A percentile compares a stretch with the other conserved stretches of the same genome.
Conservation (phyloP, 2,329 filamentous ascomycete species). For the Ceratocystis colombiana region DNA sequence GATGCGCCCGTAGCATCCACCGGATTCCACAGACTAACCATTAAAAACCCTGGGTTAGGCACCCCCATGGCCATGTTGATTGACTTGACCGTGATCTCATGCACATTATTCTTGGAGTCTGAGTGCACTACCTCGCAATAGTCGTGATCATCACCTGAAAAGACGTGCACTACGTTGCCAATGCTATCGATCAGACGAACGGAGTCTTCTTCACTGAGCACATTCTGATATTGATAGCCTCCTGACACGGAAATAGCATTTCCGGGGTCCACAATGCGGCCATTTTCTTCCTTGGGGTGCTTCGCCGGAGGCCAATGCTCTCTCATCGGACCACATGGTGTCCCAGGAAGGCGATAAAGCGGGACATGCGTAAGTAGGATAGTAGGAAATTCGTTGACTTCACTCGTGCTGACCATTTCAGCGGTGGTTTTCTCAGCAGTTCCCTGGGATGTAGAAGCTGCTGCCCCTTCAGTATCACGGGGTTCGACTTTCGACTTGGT, state of each 20-base stretch:
- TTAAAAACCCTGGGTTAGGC: conserved; percentile 71
- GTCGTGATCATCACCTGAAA: conserved; percentile 95
- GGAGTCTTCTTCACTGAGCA: conserved; percentile 68
- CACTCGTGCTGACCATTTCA: conserved; percentile 37
- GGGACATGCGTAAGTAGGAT: conserved; percentile 87
- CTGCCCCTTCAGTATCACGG: conserved; percentile 29
- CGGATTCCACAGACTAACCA: conserved; percentile 88
- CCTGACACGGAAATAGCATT: conserved; percentile 67
- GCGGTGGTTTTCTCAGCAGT: background rate
- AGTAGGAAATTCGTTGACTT: conserved; percentile 60
- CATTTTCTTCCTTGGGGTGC: conserved; percentile 34
- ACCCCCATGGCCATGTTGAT: conserved; percentile 96
- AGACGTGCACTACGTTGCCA: conserved; percentile 74
- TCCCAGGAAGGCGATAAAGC: conserved; percentile 69
- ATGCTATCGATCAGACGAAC: conserved; percentile 64
- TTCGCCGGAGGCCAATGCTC: conserved; percentile 71
- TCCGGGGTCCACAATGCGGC: conserved; percentile 45
- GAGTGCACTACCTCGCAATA: conserved; percentile 86
- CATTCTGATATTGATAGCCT: conserved; percentile 96
- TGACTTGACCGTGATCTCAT: conserved; percentile 90
- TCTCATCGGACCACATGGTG: conserved; percentile 75
- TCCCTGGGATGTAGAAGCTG: background rate
- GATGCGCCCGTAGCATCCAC: conserved; percentile 42
- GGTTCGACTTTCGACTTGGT: conserved; percentile 42
- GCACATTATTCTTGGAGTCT: conserved; percentile 52